These are phyloP conservation scores for Suillus subluteus DNA, from an alignment of 768 basidiomycete genomes.

Conservation along the genomic window DNA sequence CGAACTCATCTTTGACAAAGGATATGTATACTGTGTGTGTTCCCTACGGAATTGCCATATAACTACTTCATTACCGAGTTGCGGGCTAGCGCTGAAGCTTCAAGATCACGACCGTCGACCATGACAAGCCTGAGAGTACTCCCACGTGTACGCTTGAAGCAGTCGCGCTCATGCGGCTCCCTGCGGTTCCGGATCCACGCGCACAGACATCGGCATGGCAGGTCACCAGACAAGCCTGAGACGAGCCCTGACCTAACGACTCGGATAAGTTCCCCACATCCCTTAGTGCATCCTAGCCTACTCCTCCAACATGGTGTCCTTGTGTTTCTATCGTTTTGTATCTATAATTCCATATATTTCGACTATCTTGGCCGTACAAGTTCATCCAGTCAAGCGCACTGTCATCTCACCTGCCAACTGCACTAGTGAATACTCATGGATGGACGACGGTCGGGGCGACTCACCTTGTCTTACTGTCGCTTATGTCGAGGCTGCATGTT, in stretches of 20 bases:
- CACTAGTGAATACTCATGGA: slow-evolving; percentile 24
- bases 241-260: neutral
- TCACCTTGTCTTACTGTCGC: slow-evolving; percentile 30
- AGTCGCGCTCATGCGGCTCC: no score
- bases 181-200: neutral
- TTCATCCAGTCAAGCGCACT: slow-evolving; percentile 17
- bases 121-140: no score
- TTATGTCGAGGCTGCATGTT: slow-evolving; percentile 34
- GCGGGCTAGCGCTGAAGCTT: neutral
- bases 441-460: slow-evolving; percentile 21
- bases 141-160: no score
- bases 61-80: neutral
- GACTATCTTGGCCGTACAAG: slow-evolving; percentile 8
- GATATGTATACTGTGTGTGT: neutral
- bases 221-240: neutral
- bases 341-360: neutral
- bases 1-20: neutral
- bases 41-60: neutral
- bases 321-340: neutral
- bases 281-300: neutral
- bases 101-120: neutral
- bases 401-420: slow-evolving; percentile 22
- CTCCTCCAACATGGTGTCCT: slow-evolving; percentile 2
- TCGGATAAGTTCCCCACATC: neutral
- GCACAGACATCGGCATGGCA: neutral